phyloP scores from a whole-genome alignment of 164 flowering plant genomes.

The Macadamia tetraphylla region DNA sequence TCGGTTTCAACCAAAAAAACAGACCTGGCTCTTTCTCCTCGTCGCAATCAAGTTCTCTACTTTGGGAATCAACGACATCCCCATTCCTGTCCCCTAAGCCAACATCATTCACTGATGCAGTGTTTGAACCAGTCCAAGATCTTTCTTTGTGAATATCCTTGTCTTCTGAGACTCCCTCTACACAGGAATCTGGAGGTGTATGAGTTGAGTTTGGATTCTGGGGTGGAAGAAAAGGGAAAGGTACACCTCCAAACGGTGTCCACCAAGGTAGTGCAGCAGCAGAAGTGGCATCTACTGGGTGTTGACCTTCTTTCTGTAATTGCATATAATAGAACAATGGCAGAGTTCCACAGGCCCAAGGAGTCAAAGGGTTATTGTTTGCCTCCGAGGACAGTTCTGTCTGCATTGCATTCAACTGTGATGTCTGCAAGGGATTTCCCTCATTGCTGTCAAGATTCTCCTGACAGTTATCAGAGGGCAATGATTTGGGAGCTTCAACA shows the following conservation, averaged over 20 bases:
- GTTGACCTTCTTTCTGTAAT: conserved; percentile 11
- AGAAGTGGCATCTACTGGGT: conserved; percentile 12
- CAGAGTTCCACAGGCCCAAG: conserved; percentile 11
- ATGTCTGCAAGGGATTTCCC: conserved; percentile 13
- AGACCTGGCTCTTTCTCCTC: conserved; percentile 7
- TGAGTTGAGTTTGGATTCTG: conserved; percentile 12
- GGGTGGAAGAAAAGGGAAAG: conserved; percentile 20
- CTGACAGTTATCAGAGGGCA: conserved; percentile 6
- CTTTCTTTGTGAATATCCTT: conserved; percentile 25
- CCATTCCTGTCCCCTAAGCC: conserved; percentile 18
- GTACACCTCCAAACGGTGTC: conserved; percentile 28
- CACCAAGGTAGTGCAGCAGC: conserved; percentile 26
- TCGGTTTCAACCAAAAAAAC: conserved; percentile 17
- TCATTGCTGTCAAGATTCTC: conserved; percentile 11
- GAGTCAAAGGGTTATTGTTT: conserved; percentile 14
- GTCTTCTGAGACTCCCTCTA: conserved; percentile 5
- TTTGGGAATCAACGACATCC: conserved; percentile 24
- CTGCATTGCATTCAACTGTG: conserved; percentile 2
- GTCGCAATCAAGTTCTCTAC: conserved; percentile 3
- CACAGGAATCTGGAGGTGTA: conserved; percentile 8
- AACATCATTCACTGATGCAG: conserved; percentile 20
- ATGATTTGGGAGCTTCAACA: conserved; percentile 14
- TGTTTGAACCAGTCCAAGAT: conserved; percentile 36
- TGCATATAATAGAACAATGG: conserved; percentile 23
- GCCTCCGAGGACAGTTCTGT: conserved; percentile 5